These are phyloP conservation scores for Naganishia liquefaciens DNA, from an alignment of 1,284 basidiomycete genomes.

Conservation along the genomic window DNA sequence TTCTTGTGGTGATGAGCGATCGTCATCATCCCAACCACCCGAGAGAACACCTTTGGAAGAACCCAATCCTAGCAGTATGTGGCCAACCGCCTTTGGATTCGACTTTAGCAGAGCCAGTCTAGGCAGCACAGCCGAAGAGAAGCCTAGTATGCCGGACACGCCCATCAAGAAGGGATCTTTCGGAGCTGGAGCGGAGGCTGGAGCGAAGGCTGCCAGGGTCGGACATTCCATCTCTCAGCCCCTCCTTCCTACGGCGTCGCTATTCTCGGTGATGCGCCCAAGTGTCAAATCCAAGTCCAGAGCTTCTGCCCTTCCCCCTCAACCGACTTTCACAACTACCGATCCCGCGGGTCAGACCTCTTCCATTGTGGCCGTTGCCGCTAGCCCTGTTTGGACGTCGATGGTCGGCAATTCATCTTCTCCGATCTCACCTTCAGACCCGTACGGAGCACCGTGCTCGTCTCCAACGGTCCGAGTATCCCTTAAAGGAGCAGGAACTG, in stretches of 20 bases:
- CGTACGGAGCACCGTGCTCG: constrained; percentile 48
- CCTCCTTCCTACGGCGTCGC: constrained; percentile 26
- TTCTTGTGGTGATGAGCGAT: constrained; percentile 42
- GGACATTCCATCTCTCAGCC: constrained; percentile 45
- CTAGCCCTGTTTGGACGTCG: constrained; percentile 4
- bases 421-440: constrained; percentile 18
- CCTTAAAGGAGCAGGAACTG: constrained; percentile 11
- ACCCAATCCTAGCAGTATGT: constrained; percentile 36
- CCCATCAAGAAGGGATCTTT: constrained; percentile 53
- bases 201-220: constrained; percentile 31
- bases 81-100: constrained; percentile 38
- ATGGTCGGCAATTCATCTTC: constrained; percentile 7
- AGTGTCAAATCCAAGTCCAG: constrained; percentile 11
- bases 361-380: not conserved
- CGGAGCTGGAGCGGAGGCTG: constrained; percentile 34
- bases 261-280: constrained; percentile 32
- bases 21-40: constrained; percentile 31
- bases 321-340: constrained; percentile 18
- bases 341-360: constrained; percentile 18
- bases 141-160: constrained; percentile 52
- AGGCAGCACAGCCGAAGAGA: constrained; percentile 40
- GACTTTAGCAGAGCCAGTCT: constrained; percentile 43
- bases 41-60: constrained; percentile 45
- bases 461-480: constrained; percentile 46
- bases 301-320: constrained; percentile 6